Conservation (phyloP, 306 rosid species). For the Vicia villosa region DNA sequence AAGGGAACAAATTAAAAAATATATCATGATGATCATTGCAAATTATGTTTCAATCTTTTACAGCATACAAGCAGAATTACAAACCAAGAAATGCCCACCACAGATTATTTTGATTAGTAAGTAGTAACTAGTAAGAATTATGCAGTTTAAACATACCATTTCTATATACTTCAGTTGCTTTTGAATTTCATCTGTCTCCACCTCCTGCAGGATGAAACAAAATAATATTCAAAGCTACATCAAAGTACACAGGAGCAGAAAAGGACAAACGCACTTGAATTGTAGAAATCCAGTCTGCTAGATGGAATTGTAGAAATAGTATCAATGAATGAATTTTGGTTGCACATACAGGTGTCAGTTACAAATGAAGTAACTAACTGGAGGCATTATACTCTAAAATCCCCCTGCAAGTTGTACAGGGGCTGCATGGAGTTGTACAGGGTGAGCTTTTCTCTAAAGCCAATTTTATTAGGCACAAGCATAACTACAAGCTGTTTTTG, state of each 20-base stretch:
- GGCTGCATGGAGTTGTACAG: too few relatives aligned
- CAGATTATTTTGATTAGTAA: constrained; percentile 18
- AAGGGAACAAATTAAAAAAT: background rate
- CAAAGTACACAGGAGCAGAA: constrained; percentile 23
- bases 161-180: constrained; percentile 83
- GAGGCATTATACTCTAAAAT: background rate
- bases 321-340: background rate
- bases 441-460: too few relatives aligned
- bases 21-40: background rate
- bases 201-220: constrained; percentile 59
- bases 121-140: constrained; percentile 22
- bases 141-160: constrained; percentile 51
- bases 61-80: constrained; percentile 18
- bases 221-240: constrained; percentile 17
- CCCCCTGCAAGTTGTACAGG: too few relatives aligned
- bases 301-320: background rate
- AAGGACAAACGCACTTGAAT: constrained; percentile 6
- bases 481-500: background rate
- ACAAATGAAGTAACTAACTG: background rate
- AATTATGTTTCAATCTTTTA: constrained; percentile 1
- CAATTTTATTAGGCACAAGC: background rate
- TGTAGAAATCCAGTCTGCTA: background rate
- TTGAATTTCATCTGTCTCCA: constrained; percentile 70
- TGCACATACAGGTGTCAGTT: background rate
- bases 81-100: constrained; percentile 5